phyloP scores from a whole-genome alignment of 495 filamentous ascomycete species.

The Cercophora newfieldiana region DNA sequence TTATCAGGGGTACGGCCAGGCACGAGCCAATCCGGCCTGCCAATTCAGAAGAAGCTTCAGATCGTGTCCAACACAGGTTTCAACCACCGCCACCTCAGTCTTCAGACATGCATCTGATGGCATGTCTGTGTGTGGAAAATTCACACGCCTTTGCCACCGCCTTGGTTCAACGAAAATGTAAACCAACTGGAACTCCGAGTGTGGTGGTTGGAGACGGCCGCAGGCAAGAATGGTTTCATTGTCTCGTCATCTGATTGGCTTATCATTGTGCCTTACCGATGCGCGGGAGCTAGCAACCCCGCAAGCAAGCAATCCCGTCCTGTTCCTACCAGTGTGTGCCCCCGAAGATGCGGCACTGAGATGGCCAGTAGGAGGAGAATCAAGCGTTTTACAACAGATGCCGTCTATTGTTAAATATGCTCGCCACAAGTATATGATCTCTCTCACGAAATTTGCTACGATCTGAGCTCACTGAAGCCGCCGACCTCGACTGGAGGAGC shows the following conservation, averaged over 20 bases:
- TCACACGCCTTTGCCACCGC: not conserved
- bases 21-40: conserved; percentile 6
- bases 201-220: not conserved
- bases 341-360: too few species aligned
- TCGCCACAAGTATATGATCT: too few species aligned
- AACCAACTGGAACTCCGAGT: not conserved
- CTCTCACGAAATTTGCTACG: too few species aligned
- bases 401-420: too few species aligned
- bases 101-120: not conserved
- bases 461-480: too few species aligned
- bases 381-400: too few species aligned
- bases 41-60: not conserved
- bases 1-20: conserved; percentile 4
- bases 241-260: not conserved
- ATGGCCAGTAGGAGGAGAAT: too few species aligned
- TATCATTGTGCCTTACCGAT: not conserved
- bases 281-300: conserved; percentile 6
- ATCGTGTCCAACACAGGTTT: not conserved
- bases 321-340: too few species aligned
- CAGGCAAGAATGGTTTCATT: not conserved
- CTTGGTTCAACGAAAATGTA: not conserved
- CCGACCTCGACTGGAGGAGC: too few species aligned
- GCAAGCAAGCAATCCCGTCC: too few species aligned
- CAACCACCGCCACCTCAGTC: not conserved
- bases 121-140: not conserved